phyloP scores from a whole-genome alignment of 768 basidiomycete genomes.

The Aureoboletus auriporus region DNA sequence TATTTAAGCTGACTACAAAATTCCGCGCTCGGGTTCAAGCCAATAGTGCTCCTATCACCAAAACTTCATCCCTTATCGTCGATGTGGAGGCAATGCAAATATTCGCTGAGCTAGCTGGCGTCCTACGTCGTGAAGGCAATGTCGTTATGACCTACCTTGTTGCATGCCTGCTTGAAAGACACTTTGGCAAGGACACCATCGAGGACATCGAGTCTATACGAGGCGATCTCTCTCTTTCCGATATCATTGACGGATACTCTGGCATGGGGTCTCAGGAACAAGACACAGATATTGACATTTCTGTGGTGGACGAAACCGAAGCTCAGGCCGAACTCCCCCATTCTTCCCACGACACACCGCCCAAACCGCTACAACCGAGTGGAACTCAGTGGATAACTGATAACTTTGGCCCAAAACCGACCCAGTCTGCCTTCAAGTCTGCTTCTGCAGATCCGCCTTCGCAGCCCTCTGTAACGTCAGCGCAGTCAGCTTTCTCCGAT shows the following conservation, averaged over 20 bases:
- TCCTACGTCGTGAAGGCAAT: conserved; percentile 62
- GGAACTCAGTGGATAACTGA: conserved; percentile 32
- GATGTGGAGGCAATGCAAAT: conserved; percentile 64
- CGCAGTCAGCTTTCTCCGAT: conserved; percentile 33
- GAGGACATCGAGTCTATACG: conserved; percentile 69
- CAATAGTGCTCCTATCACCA: conserved; percentile 71
- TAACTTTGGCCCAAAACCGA: conserved; percentile 27
- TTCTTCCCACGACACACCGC: not conserved
- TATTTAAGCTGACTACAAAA: conserved; percentile 77
- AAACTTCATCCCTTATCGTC: conserved; percentile 59
- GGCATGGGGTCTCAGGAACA: conserved; percentile 22
- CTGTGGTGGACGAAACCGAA: conserved; percentile 19
- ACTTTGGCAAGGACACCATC: conserved; percentile 79
- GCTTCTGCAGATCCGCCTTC: conserved; percentile 8
- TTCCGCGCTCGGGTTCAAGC: conserved; percentile 79
- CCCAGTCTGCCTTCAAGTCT: conserved; percentile 18
- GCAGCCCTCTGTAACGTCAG: conserved; percentile 11
- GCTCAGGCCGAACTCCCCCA: conserved; percentile 7
- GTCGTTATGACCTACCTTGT: conserved; percentile 80
- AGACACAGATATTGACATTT: conserved; percentile 24
- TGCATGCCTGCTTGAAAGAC: conserved; percentile 82
- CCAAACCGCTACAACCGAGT: conserved; percentile 21
- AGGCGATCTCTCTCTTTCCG: conserved; percentile 49
- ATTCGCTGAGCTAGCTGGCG: conserved; percentile 53
- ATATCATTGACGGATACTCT: conserved; percentile 67